Percentiles rank a stretch among this genome's conserved stretches.
phyloP scores from a whole-genome alignment of 768 basidiomycete genomes.

The Kwoniella pini region DNA sequence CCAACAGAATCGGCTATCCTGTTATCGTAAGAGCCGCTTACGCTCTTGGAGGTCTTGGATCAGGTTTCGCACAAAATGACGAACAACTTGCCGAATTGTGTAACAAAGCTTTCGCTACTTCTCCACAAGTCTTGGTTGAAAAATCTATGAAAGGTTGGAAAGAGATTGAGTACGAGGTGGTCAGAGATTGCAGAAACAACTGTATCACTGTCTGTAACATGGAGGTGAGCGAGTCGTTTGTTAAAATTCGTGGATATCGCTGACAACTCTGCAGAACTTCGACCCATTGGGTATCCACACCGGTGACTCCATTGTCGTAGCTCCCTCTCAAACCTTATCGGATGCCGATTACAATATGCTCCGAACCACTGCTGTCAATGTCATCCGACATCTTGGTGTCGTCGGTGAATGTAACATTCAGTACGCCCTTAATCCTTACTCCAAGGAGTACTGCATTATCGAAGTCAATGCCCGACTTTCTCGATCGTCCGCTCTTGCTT shows the following conservation, averaged over 20 bases:
- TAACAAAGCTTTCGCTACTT: constrained; percentile 92
- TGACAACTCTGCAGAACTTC: constrained; percentile 72
- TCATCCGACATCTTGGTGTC: constrained; percentile 96
- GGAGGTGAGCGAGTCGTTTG: constrained; percentile 71
- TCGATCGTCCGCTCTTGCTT: constrained; percentile 94
- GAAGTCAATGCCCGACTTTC: constrained; percentile 99
- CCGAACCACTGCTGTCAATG: constrained; percentile 94
- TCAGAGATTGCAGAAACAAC: constrained; percentile 94
- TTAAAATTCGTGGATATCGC: constrained; percentile 3
- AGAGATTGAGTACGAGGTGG: constrained; percentile 99
- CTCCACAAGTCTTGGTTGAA: constrained; percentile 97
- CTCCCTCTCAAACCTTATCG: constrained; percentile 97
- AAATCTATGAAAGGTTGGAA: constrained; percentile 99
- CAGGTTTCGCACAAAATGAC: constrained; percentile 94
- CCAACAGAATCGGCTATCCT: constrained; percentile 82
- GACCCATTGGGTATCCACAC: constrained; percentile 98
- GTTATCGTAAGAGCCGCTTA: constrained; percentile 97
- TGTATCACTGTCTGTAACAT: constrained; percentile 99
- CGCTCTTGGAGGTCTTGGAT: constrained; percentile 91
- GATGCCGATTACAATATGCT: constrained; percentile 99
- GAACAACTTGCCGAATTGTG: constrained; percentile 84
- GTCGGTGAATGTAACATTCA: constrained; percentile 99
- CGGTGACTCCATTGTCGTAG: constrained; percentile 96
- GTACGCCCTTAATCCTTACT: constrained; percentile 92
- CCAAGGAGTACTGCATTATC: constrained; percentile 97